Evolutionary conservation across 345 rosid species (phyloP).

Genomic region (Camelina neglecta): DNA sequence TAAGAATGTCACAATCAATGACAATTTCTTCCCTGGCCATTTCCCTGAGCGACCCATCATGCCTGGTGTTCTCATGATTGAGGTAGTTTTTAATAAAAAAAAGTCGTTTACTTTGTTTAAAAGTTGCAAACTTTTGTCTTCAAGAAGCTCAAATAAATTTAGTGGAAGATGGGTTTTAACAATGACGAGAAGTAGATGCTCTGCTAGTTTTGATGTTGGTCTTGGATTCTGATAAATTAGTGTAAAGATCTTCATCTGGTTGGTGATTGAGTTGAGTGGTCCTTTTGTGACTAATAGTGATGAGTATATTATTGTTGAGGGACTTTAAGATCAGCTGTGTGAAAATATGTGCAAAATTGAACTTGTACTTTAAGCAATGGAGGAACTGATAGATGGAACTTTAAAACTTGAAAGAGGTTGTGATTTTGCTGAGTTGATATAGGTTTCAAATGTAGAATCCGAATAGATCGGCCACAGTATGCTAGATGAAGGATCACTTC

Average conservation of each 20-base stretch:
- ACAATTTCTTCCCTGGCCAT: conserved; percentile 95
- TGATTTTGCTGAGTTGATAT: background rate
- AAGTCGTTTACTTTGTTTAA: no score
- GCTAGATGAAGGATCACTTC: background rate
- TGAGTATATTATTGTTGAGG: background rate
- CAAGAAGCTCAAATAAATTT: background rate
- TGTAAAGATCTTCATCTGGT: background rate
- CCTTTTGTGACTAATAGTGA: background rate
- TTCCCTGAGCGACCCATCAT: conserved; percentile 95
- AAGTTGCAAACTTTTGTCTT: conserved; percentile 12
- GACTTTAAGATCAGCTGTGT: background rate
- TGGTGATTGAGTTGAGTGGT: background rate
- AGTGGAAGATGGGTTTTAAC: conserved; percentile 43
- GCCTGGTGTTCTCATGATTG: conserved; percentile 99
- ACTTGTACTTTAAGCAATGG: no score
- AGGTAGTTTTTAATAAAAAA: conserved; percentile 50
- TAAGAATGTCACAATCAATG: conserved; percentile 93
- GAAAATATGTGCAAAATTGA: background rate
- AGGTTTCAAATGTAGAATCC: background rate
- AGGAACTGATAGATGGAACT: background rate
- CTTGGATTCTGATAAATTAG: background rate
- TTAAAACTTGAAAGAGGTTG: background rate
- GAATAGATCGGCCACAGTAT: background rate
- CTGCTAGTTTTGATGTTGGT: conserved; percentile 63
- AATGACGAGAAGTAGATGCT: conserved; percentile 45